Base-by-base conservation (phyloP, 2,329 filamentous ascomycete species). In the Didymella pinodella region DNA sequence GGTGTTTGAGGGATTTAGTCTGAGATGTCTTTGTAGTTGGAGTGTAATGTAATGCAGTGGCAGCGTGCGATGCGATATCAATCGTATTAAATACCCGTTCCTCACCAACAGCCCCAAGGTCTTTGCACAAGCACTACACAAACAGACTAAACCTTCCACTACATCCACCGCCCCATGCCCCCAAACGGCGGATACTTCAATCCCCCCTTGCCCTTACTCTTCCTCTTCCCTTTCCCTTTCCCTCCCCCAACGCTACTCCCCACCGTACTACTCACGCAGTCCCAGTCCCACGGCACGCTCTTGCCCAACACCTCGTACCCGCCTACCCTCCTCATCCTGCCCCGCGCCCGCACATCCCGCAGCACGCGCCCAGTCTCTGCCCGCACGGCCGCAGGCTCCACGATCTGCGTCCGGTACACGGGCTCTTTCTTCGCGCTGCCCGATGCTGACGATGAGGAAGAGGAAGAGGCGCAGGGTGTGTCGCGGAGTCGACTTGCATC, bases 281-380 rank as follows among this genome's bases (percentile, higher is more conserved):
- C 73, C 73, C 73, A 75, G 53, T 69, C 66, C 70, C 73, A 75
- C 8, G 73, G 73, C 3, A 73, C 68, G 32, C 70, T 63, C 28
- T 48, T 59, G 0, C 72, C 68, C n/a, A 73, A 31, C 0, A 75
- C 67, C 25, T 75, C 69, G 36, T 74, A 75, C 1, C 71, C 73
- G 10, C 71, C 70, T 16, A 75, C 71, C 36, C 71, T 56, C 25
- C 71, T 56, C 44, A 73, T 41, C 7, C 45, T 6, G 22, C 38
- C 49, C 1, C 66, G 53, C 2, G 61, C 62, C 28, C 67, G 52
- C 8, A 61, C 59, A 20, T 59, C 61, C n/a, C 65, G 59, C 28
- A 75, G 59, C 18, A 70, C 71, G 8, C 65, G 49, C 11, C 67
- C 59, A 4, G 73, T 75, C 18, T 61, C 68, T n/a, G 70, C 67